These are phyloP conservation scores for Metschnikowia matae DNA, from an alignment of 805 yeast species.

Conservation along the genomic window DNA sequence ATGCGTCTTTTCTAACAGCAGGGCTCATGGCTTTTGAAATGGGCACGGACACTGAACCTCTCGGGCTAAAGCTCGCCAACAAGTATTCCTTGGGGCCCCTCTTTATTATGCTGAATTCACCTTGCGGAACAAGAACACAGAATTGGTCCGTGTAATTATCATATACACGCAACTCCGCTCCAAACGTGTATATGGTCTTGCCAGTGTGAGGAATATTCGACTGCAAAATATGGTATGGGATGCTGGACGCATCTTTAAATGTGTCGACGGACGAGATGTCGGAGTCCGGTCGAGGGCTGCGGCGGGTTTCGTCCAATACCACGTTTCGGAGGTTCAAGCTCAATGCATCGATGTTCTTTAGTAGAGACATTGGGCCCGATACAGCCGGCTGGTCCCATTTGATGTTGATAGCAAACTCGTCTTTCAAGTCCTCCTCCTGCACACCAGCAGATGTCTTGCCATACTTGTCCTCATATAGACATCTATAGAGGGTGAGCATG, in stretches of 20 bases:
- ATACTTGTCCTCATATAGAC: slow-evolving; percentile 75
- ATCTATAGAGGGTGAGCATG: slow-evolving; percentile 55
- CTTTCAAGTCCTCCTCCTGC: slow-evolving; percentile 23
- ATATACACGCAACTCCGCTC: slow-evolving; percentile 50
- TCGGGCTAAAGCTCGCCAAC: slow-evolving; percentile 31
- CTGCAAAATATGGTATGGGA: slow-evolving; percentile 13
- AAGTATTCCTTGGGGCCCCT: slow-evolving; percentile 49
- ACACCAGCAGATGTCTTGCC: slow-evolving; percentile 47
- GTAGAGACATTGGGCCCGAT: slow-evolving; percentile 1
- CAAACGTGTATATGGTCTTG: slow-evolving; percentile 15
- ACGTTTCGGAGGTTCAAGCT: neutral
- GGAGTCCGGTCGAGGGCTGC: neutral
- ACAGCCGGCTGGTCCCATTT: neutral
- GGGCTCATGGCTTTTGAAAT: slow-evolving; percentile 55
- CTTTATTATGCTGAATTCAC: slow-evolving; percentile 22
- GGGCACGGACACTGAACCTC: slow-evolving; percentile 7
- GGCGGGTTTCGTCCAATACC: neutral
- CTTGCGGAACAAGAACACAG: slow-evolving; percentile 34
- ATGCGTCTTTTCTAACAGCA: slow-evolving; percentile 52
- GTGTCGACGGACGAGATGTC: slow-evolving; percentile 15
- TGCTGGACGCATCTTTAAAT: slow-evolving; percentile 16
- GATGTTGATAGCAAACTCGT: slow-evolving; percentile 8
- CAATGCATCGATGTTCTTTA: slow-evolving; percentile 2
- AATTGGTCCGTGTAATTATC: slow-evolving; percentile 51
- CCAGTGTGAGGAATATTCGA: slow-evolving; percentile 15